Conservation (phyloP, 768 basidiomycete species). For the Tulasnella sp. region DNA sequence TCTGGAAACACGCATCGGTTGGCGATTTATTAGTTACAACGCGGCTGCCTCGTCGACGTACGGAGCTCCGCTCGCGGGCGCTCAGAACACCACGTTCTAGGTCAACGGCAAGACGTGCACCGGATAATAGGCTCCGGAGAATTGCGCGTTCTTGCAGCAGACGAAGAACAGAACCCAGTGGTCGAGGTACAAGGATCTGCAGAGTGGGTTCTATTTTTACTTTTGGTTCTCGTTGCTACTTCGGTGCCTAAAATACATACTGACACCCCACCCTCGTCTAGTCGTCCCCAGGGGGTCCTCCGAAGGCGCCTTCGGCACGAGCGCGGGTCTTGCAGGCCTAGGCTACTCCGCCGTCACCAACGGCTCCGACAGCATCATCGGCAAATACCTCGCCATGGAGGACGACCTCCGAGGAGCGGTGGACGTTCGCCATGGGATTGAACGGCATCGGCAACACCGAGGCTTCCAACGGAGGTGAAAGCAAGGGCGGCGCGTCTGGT, state of each 20-base stretch:
- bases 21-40: too few species aligned
- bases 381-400: constrained; percentile 15
- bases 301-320: not conserved
- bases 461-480: not conserved
- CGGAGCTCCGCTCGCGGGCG: not conserved
- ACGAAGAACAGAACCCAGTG: not conserved
- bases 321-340: not conserved
- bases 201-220: not conserved
- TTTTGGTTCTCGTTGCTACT: not conserved
- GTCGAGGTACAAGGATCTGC: constrained; percentile 15
- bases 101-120: not conserved
- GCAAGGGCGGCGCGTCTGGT: not conserved
- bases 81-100: not conserved
- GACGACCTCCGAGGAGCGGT: not conserved
- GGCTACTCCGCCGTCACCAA: constrained; percentile 21
- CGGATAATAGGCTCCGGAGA: not conserved
- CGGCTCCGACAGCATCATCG: constrained; percentile 16
- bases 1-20: too few species aligned
- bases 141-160: constrained; percentile 9
- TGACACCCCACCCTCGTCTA: not conserved
- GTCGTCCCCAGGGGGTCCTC: not conserved
- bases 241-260: not conserved
- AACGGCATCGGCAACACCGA: not conserved
- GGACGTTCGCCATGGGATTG: constrained; percentile 12
- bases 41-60: too few species aligned